Base-by-base conservation (phyloP, 2,329 filamentous ascomycete species). In the Fusarium albosuccineum region DNA sequence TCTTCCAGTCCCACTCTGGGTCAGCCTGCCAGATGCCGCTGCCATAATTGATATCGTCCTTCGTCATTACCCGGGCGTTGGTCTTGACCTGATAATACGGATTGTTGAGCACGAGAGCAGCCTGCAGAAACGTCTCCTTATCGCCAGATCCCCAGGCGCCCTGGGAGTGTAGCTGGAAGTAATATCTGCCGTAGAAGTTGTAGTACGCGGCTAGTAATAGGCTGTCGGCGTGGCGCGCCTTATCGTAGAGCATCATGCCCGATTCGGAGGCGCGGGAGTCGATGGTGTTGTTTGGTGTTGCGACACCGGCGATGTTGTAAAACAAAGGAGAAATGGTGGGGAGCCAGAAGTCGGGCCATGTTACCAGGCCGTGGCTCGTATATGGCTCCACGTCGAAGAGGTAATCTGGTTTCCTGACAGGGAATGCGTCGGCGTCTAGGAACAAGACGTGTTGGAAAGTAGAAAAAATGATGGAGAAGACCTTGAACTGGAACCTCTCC, bases 1-100 rank as follows among this genome's bases (percentile, higher is more conserved):
- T 64, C 6, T 59, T 62, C 70, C 68, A 73, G 6, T 73, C 70
- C 9, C 65, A 51, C 8, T 73, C 66, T 2, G 70, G 70, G 39
- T 73, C 70, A 2, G 70, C 70, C 29, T 73, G 70, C 70, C 70
- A 73, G 14, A 73, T 73, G 0, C 70, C 70, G 22, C 70, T 73
- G 0, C 70, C 70, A 16, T 67, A 73, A 29, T 73, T 68, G 27
- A 73, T 64, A 3, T 51, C 22, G 1, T 61, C 54, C 1, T 36
- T 29, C 1, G 66, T 64, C 1, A 73, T 54, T n/a, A 68, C 22
- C 22, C 22, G 22, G 22, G 13, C 26, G 56, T 2, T 1, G 70
- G 56, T 58, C 17, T 50, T 64, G 1, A 73, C 70, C 26, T 68
- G 68, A 60, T 69, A 73, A 9, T 50, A 67, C 2, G 70, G 62